Evolutionary conservation across 441 rosid genomes (phyloP).

Genomic region (Erodium texanum): DNA sequence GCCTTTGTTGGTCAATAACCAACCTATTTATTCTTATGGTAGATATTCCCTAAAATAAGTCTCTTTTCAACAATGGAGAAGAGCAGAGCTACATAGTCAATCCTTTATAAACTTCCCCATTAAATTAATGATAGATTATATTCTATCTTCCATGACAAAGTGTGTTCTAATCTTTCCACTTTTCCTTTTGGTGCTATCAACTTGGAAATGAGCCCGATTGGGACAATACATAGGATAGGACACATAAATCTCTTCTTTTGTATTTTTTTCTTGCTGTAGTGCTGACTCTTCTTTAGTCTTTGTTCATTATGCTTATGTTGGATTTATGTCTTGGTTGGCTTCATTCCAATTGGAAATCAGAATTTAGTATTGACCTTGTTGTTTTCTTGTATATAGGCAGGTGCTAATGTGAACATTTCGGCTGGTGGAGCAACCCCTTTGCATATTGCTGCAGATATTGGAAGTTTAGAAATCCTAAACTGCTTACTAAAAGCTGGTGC

Average conservation of each 20-base stretch:
- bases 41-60: too few species aligned
- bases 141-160: too few species aligned
- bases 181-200: too few species aligned
- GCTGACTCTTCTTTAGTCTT: neutral
- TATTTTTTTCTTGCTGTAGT: neutral
- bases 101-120: too few species aligned
- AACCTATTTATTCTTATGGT: too few species aligned
- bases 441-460: constrained; percentile 82
- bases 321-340: neutral
- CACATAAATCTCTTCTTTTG: neutral
- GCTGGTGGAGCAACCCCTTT: constrained; percentile 93
- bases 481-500: constrained; percentile 75
- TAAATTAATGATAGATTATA: too few species aligned
- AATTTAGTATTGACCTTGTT: neutral
- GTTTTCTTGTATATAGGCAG: constrained; percentile 46
- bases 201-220: too few species aligned
- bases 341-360: neutral
- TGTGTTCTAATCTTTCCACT: too few species aligned
- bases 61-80: too few species aligned
- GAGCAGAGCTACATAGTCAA: too few species aligned
- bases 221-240: neutral
- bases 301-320: constrained; percentile 3
- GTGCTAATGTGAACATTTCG: constrained; percentile 61
- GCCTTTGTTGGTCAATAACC: too few species aligned
- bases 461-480: constrained; percentile 55